Conservation (phyloP, 768 basidiomycete genomes). For the Rhodosporidiobolus odoratus region DNA sequence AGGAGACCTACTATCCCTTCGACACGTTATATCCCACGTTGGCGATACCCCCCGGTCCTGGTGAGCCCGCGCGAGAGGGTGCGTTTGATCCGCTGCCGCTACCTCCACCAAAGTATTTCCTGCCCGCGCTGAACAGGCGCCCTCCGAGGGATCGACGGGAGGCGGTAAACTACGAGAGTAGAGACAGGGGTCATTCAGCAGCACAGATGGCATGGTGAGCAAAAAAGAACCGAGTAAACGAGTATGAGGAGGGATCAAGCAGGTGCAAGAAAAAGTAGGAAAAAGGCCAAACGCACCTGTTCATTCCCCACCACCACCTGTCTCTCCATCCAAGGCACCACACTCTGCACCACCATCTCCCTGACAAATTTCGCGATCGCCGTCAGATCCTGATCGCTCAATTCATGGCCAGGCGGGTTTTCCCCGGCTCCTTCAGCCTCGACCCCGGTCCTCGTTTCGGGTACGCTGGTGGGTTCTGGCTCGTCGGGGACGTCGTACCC, state of each 20-base stretch:
- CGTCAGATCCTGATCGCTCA: constrained; percentile 59
- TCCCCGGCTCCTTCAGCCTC: too few species aligned
- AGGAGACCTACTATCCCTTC: constrained; percentile 46
- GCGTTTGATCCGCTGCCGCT: constrained; percentile 16
- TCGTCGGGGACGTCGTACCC: not conserved
- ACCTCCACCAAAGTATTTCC: constrained; percentile 49
- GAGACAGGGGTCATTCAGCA: not conserved
- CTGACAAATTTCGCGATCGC: constrained; percentile 70
- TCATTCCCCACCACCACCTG: constrained; percentile 93
- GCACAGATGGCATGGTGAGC: too few species aligned
- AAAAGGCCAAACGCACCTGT: constrained; percentile 50
- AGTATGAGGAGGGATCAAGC: not conserved
- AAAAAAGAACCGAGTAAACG: not conserved
- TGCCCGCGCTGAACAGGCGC: constrained; percentile 48
- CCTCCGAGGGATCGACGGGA: constrained; percentile 46
- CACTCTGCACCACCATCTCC: constrained; percentile 80
- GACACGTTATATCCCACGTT: constrained; percentile 42
- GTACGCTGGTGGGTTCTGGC: too few species aligned
- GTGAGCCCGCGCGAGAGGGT: constrained; percentile 12
- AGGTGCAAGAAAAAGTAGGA: not conserved
- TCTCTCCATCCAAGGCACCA: constrained; percentile 96
- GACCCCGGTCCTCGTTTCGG: too few species aligned
- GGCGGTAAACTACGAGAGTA: constrained; percentile 22
- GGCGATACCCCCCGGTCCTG: constrained; percentile 1
- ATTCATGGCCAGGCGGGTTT: not conserved